Evolutionary conservation across 192 early-diverging fungal genomes (phyloP), one percentile per base, ranked within the genome.

Genomic region (Backusella tuberculispora): DNA sequence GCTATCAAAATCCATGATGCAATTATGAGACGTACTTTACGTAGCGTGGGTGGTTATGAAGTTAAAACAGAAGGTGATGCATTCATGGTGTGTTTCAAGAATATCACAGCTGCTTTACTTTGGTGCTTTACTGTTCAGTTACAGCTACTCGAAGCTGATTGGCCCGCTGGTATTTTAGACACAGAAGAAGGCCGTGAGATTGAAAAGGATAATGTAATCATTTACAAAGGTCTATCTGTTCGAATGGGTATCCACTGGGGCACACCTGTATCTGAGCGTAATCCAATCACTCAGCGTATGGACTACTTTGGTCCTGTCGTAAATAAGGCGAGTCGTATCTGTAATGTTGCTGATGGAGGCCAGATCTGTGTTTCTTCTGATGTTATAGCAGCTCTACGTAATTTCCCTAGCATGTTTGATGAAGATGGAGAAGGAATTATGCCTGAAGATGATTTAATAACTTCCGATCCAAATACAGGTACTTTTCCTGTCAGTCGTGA

Each of bases 241-340:
- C 93, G 96, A 26, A 97, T 97, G 94, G 96, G 96, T 40, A 91
- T 97, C 76, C 96, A 97, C 78, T 94, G 93, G 86, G 96, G 96
- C 65, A 84, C 77, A n/a, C 95, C 95, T 13, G 90, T 96, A 12
- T 95, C 91, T 50, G 96, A 97, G 69, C 88, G 90, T 34, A 94
- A 97, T 74, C 93, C 94, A 5, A 87, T 96, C 63, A 97, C 96
- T 12, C 85, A 90, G 19, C 91, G 96, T 56, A 97, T 97, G 96
- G 96, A 97, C 80, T 97, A 97, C 83, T 97, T 95, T 87, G 96
- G 96, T 0, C 95, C 95, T 1, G 93, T 97, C 86, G 95, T 96
- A 46, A 97, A 97, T 78, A 90, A 94, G 6, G 90, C 95, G 0
- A 87, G 92, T 37, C 89, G 96, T 63, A 92, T 96, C 73, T 90